These are phyloP conservation scores for Cladochytrium replicatum DNA, from an alignment of 192 early-diverging fungal genomes.

Conservation along the genomic window DNA sequence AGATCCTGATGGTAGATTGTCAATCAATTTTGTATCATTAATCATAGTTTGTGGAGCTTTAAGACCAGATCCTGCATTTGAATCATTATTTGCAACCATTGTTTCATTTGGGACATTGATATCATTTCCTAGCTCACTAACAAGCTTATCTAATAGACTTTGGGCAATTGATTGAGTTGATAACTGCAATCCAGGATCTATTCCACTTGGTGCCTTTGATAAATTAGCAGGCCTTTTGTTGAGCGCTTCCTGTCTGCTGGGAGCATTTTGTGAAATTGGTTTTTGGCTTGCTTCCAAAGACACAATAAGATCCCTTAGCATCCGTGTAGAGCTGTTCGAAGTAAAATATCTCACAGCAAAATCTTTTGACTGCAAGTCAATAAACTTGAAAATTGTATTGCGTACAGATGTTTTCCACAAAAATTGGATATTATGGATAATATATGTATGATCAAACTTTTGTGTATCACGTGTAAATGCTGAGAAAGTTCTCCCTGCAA, in stretches of 20 bases:
- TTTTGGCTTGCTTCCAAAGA: constrained; percentile 12
- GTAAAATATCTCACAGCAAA: constrained; percentile 71
- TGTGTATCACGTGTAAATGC: too few relatives aligned
- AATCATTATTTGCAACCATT: constrained; percentile 12
- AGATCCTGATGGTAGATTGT: constrained; percentile 45
- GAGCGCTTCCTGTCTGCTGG: background rate
- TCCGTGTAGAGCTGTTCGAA: constrained; percentile 67
- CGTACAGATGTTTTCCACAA: constrained; percentile 81
- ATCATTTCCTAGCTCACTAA: constrained; percentile 31
- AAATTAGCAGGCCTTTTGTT: background rate
- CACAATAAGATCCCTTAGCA: constrained; percentile 56
- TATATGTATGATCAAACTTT: constrained; percentile 59
- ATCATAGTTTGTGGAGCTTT: constrained; percentile 23
- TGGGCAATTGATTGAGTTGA: constrained; percentile 27
- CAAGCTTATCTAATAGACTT: constrained; percentile 32
- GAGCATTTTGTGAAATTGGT: constrained; percentile 5
- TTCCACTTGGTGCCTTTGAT: constrained; percentile 5
- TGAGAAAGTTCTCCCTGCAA: too few relatives aligned
- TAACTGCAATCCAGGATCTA: constrained; percentile 3
- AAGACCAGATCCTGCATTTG: constrained; percentile 1
- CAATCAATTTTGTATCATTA: constrained; percentile 32
- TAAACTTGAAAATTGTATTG: constrained; percentile 66
- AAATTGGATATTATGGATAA: constrained; percentile 75
- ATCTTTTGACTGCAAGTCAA: constrained; percentile 58
- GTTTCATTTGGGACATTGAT: constrained; percentile 35